Evolutionary conservation across 306 rosid species (phyloP), one percentile per base, ranked within the genome.

Genomic region (Albizia julibrissin): DNA sequence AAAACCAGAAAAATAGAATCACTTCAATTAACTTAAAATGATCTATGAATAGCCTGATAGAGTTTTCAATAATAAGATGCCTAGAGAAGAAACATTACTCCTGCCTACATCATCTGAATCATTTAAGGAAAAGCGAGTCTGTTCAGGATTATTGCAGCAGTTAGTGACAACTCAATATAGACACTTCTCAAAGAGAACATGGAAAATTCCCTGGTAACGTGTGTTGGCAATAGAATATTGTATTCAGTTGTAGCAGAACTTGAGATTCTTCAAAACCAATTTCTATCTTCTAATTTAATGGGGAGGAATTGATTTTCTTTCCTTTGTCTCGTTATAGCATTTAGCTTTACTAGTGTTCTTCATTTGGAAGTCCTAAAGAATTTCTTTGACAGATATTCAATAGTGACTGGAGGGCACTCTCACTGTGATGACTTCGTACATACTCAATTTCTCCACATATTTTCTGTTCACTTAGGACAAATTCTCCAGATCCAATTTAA

Each of bases 241-340:
- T 27, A 6, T 73, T 34, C 43, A 37, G 26, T 72, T 52, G 42
- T 69, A 69, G 52, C 74, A 52, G 68, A 34, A 31, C n/a, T 31
- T 68, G 44, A 62, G 77, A 84, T 69, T 74, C 64, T 74, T 69
- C 61, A 78, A 68, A 78, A 80, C 24, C 24, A 39, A 58, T 40
- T 31, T 75, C 56, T 47, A 4, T 27, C 65, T 73, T 50, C 54
- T 34, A 49, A 66, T 71, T 72, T 59, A 67, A 27, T 29, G 40
- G 10, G 39, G 42, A 11, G 29, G 13, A 27, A n/a, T 16, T 16
- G 2, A 29, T 18, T 11, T 19, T 6, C 76, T 80, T 77, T 4
- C 16, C 44, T 65, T 72, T 31, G 15, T 68, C 52, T 80, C 29
- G 21, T 67, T 34, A 54, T 27, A n/a, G 56, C 26, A 29, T 22